Evolutionary conservation across 208 protist genomes (phyloP).

Genomic region (Trichomonas gallinae): DNA sequence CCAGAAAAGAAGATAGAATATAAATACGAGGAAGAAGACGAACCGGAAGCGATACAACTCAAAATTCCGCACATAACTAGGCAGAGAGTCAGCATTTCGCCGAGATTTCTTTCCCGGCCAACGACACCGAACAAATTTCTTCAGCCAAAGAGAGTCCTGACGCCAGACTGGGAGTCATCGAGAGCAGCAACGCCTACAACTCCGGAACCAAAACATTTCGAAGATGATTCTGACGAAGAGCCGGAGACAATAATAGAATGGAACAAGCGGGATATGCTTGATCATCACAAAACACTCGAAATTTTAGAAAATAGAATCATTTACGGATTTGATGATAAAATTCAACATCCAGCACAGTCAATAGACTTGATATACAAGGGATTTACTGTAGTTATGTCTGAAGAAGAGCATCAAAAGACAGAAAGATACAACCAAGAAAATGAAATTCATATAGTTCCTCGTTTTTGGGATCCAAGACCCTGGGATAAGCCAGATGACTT

Average conservation of each 20-base stretch:
- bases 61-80: background rate
- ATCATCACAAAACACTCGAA: background rate
- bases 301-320: background rate
- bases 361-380: background rate
- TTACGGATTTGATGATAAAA: background rate
- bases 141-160: background rate
- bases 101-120: background rate
- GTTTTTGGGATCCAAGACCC: background rate
- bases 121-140: background rate
- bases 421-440: background rate
- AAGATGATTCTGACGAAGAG: background rate
- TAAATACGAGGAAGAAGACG: background rate
- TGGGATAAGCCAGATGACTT: background rate
- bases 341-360: background rate
- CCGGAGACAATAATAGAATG: background rate
- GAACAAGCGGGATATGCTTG: background rate
- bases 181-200: background rate
- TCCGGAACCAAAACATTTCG: background rate
- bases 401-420: background rate
- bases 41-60: background rate
- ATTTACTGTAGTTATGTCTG: background rate
- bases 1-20: background rate
- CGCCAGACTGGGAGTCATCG: background rate
- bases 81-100: background rate
- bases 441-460: background rate